Percentiles rank a stretch among this genome's conserved stretches.
phyloP scores from a whole-genome alignment of 768 basidiomycete species.

The Hirschioporus abietinus region DNA sequence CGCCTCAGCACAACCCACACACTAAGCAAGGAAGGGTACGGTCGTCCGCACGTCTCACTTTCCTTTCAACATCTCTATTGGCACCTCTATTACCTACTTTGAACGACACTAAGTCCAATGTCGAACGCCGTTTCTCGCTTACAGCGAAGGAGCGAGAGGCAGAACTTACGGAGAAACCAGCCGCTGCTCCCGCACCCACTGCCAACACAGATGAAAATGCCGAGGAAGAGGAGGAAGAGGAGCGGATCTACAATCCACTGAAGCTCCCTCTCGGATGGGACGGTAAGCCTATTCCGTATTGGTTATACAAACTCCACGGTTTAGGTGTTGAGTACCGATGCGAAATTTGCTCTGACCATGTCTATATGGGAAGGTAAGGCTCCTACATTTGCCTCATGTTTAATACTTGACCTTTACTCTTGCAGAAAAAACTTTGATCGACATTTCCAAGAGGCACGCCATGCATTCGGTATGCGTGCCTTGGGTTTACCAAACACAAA shows the following conservation, averaged over 20 bases:
- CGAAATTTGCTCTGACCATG: conserved; percentile 95
- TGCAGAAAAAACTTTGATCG: conserved; percentile 90
- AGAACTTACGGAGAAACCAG: conserved; percentile 71
- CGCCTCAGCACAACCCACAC: conserved; percentile 30
- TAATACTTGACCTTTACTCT: neutral
- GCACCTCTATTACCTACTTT: conserved; percentile 57
- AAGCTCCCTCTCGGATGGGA: conserved; percentile 98
- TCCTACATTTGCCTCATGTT: conserved; percentile 4
- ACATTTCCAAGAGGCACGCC: conserved; percentile 96
- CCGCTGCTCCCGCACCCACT: conserved; percentile 44
- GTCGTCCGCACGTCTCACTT: conserved; percentile 65
- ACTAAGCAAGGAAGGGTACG: conserved; percentile 42
- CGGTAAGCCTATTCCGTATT: conserved; percentile 98
- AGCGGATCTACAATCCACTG: conserved; percentile 95
- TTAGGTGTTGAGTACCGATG: conserved; percentile 97
- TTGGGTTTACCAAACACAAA: conserved; percentile 96
- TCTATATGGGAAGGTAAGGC: conserved; percentile 89
- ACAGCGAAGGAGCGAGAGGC: conserved; percentile 98
- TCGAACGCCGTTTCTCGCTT: conserved; percentile 92
- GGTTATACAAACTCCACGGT: conserved; percentile 97
- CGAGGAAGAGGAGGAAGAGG: conserved; percentile 87
- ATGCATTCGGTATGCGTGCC: conserved; percentile 97
- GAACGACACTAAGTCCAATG: conserved; percentile 91
- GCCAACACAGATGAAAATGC: conserved; percentile 40
- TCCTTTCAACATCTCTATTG: conserved; percentile 66